Evolutionary conservation across 2,329 filamentous ascomycete species (phyloP).

Genomic region (Zasmidium citrigriseum): DNA sequence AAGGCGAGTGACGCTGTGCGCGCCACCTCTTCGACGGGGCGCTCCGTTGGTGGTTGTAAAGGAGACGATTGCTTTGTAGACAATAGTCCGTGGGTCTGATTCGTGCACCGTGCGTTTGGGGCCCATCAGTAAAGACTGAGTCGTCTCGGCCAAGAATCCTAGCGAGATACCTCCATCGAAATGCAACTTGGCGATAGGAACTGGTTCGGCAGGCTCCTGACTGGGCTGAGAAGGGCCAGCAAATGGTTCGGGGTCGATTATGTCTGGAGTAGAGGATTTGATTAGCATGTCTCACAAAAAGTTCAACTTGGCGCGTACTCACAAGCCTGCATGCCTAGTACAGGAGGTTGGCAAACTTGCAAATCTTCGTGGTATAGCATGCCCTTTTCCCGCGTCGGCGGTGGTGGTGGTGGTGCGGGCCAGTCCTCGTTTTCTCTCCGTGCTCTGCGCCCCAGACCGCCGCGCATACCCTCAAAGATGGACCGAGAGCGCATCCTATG

Average conservation of each 20-base stretch:
- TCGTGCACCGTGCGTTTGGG: not conserved
- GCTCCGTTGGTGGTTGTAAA: slow-evolving; percentile 20
- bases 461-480: slow-evolving; percentile 24
- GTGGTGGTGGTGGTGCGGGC: slow-evolving; percentile 10
- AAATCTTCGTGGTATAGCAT: slow-evolving; percentile 20
- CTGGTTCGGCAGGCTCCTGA: not conserved
- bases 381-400: not conserved
- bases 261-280: too few species aligned
- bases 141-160: slow-evolving; percentile 31
- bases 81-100: slow-evolving; percentile 4
- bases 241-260: slow-evolving; percentile 7
- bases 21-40: slow-evolving; percentile 19
- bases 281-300: too few species aligned
- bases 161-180: slow-evolving; percentile 33
- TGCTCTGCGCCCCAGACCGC: slow-evolving; percentile 15
- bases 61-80: slow-evolving; percentile 33
- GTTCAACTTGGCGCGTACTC: too few species aligned
- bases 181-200: slow-evolving; percentile 24
- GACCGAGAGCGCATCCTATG: slow-evolving; percentile 17
- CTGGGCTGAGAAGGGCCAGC: not conserved
- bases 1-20: slow-evolving; percentile 13
- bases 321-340: slow-evolving; percentile 29
- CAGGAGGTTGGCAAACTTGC: slow-evolving; percentile 28
- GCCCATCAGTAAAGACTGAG: slow-evolving; percentile 19
- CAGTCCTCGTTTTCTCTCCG: slow-evolving; percentile 11